phyloP scores from a whole-genome alignment of 352 stramenopile species.

The Pythium sukuiense region DNA sequence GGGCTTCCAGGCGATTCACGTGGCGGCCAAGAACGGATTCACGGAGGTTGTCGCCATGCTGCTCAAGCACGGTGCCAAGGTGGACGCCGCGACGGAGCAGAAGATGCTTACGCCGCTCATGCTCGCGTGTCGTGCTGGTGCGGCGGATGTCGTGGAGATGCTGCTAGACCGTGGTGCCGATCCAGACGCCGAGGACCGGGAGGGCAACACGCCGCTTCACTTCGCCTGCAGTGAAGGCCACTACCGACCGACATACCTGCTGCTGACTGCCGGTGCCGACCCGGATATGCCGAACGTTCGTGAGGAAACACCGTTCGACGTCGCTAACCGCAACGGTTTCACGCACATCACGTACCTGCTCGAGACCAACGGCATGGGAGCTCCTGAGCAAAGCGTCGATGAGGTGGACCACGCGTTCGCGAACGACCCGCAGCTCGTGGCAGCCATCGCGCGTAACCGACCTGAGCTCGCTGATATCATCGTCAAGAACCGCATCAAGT shows the following conservation, averaged over 20 bases:
- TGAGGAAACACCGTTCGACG: conserved; percentile 80
- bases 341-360: conserved; percentile 77
- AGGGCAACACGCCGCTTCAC: conserved; percentile 83
- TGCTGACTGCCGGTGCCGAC: conserved; percentile 81
- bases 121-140: conserved; percentile 57
- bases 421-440: conserved; percentile 62
- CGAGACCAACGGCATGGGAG: conserved; percentile 72
- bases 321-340: conserved; percentile 63
- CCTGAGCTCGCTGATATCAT: conserved; percentile 73
- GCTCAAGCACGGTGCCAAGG: conserved; percentile 41
- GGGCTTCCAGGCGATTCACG: conserved; percentile 60
- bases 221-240: conserved; percentile 73
- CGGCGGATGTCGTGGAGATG: conserved; percentile 63
- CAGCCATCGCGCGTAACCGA: conserved; percentile 57
- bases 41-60: conserved; percentile 45
- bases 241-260: conserved; percentile 74
- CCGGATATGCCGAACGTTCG: conserved; percentile 82
- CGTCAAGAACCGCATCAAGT: conserved; percentile 79
- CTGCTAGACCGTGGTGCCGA: conserved; percentile 75
- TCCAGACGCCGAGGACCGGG: conserved; percentile 68
- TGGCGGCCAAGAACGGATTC: conserved; percentile 58
- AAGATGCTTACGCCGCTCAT: conserved; percentile 68
- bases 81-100: conserved; percentile 45
- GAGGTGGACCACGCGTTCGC: conserved; percentile 65
- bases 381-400: conserved; percentile 48